Base-by-base conservation (phyloP, 2,329 filamentous ascomycete species). In the Hypocreales sp. region DNA sequence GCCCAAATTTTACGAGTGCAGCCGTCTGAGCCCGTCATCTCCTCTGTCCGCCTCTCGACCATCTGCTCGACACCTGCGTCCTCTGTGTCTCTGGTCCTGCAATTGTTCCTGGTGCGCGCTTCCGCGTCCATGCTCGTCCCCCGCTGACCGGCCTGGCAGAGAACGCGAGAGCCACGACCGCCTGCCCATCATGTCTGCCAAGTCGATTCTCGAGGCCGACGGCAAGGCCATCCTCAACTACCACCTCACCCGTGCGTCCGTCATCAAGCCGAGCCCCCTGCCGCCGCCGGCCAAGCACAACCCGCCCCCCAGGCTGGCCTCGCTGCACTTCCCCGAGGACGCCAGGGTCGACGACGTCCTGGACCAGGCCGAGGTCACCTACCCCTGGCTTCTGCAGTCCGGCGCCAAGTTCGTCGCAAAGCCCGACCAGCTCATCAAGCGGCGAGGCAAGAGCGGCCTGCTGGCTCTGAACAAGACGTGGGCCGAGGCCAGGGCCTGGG, bases 151-250 rank as follows among this genome's bases (percentile, higher is more conserved):
- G n/a, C n/a, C n/a, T n/a, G n/a, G n/a, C n/a, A n/a, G n/a, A n/a
- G n/a, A n/a, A n/a, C n/a, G n/a, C n/a, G n/a, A n/a, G n/a, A n/a
- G n/a, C n/a, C n/a, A n/a, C n/a, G n/a, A n/a, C n/a, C n/a, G n/a
- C 35, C 40, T 41, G 39, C 39, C 38, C 47, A 53, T 34, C 44
- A 60, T 60, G 56, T 60, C 56, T 42, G 56, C 90, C 60, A 98
- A 98, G 67, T 80, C 87, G 44, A 95, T 98, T 55, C 64, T 80
- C 70, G 90, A 98, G 72, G 87, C 87, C 70, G 90, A 98, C 67
- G 90, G 90, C 74, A 98, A 98, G 80, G 90, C 90, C 72, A 95
- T 98, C 68, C 73, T 98, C 73, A 95, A 94, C 80, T 98, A 95
- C 73, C 90, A 95, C 71, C 84, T 98, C 62, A 95, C 90, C 47